Conservation (phyloP, 2,329 filamentous ascomycete species). For the Monosporascus cannonballus region DNA sequence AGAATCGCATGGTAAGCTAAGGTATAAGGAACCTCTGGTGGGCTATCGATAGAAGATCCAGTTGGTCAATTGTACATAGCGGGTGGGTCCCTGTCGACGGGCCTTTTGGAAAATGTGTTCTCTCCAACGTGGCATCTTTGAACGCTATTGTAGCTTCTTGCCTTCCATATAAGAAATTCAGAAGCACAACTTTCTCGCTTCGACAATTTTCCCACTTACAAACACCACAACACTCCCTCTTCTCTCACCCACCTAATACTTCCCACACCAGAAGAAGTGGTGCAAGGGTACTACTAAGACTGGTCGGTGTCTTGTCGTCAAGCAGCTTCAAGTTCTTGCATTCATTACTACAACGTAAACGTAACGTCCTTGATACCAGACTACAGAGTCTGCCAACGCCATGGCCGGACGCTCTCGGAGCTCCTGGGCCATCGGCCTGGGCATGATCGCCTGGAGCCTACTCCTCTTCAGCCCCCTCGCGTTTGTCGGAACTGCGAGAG, state of each 20-base stretch:
- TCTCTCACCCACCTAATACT: no score
- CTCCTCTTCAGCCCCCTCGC: constrained; percentile 84
- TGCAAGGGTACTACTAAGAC: no score
- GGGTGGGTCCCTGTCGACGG: background rate
- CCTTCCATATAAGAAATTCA: constrained; percentile 24
- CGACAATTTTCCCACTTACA: constrained; percentile 9
- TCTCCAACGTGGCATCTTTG: constrained; percentile 28
- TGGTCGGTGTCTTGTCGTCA: no score
- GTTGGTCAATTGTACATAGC: background rate
- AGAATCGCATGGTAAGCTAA: no score
- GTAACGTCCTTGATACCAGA: background rate
- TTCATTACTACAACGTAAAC: no score
- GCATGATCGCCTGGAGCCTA: constrained; percentile 85
- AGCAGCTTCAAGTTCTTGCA: no score
- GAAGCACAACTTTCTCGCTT: constrained; percentile 3
- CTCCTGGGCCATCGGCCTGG: constrained; percentile 73
- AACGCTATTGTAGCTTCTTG: constrained; percentile 13
- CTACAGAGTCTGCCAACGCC: constrained; percentile 10
- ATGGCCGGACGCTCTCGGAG: constrained; percentile 56
- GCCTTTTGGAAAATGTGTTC: constrained; percentile 27
- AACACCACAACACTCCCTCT: constrained; percentile 2
- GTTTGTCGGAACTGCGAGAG: constrained; percentile 71
- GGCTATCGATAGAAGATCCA: no score
- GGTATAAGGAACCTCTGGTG: no score
- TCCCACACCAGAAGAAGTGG: no score